phyloP scores from a whole-genome alignment of 495 filamentous ascomycete species.

The Penicillium paxilli region DNA sequence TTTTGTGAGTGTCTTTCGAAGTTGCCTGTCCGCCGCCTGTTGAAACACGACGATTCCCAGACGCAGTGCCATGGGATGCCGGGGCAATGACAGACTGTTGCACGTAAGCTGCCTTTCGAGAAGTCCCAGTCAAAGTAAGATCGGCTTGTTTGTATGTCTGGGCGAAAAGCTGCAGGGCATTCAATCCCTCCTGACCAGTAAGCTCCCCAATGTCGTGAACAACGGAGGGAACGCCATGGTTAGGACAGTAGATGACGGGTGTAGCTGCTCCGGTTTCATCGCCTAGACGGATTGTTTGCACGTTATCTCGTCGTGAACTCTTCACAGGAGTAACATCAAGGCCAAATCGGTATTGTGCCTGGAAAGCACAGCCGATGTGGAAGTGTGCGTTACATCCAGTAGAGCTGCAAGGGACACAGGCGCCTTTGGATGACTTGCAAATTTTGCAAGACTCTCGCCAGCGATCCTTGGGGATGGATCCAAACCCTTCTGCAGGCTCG shows the following conservation, averaged over 20 bases:
- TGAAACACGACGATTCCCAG: conserved; percentile 40
- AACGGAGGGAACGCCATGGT: conserved; percentile 68
- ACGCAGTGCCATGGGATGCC: conserved; percentile 22
- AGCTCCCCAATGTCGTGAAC: conserved; percentile 78
- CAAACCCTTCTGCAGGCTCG: conserved; percentile 84
- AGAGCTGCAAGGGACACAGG: conserved; percentile 75
- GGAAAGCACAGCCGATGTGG: conserved; percentile 87
- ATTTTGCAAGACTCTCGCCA: conserved; percentile 80
- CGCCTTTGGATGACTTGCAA: conserved; percentile 67
- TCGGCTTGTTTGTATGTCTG: conserved; percentile 94
- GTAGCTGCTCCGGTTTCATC: conserved; percentile 74
- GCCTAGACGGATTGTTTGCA: conserved; percentile 71
- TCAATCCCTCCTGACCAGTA: conserved; percentile 57
- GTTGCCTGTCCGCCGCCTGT: conserved; percentile 28
- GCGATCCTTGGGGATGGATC: conserved; percentile 64
- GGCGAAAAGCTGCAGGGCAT: conserved; percentile 81
- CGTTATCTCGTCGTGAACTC: conserved; percentile 73
- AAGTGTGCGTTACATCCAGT: conserved; percentile 73
- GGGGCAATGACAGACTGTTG: conserved; percentile 48
- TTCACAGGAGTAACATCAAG: conserved; percentile 92
- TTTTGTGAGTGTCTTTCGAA: conserved; percentile 33
- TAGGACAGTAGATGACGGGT: conserved; percentile 86
- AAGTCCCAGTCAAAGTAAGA: conserved; percentile 81
- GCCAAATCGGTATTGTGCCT: conserved; percentile 77
- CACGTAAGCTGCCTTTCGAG: conserved; percentile 77